Conservation (phyloP, 257 asterid species). For the Orobanche coerulescens region DNA sequence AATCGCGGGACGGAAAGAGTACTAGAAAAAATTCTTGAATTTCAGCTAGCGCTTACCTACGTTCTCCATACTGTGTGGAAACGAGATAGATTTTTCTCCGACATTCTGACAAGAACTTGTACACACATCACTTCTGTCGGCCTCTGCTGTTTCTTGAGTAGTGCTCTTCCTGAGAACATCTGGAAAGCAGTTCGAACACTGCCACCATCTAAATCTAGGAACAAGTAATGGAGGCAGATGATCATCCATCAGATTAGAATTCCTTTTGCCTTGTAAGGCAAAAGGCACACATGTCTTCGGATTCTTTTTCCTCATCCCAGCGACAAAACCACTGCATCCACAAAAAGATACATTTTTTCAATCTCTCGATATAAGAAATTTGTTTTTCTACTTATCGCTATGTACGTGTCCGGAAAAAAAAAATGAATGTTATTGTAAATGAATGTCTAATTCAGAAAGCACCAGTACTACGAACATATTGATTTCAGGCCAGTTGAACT, state of each 20-base stretch:
- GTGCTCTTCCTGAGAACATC: conserved; percentile 23
- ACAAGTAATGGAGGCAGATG: conserved; percentile 40
- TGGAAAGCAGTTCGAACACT: conserved; percentile 37
- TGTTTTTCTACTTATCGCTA: background rate
- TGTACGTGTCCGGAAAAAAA: background rate
- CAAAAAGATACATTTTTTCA: background rate
- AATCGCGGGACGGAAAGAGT: too few relatives aligned
- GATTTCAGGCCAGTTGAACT: background rate
- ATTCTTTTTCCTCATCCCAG: conserved; percentile 51
- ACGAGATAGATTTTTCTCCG: conserved; percentile 10
- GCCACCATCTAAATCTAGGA: conserved; percentile 71
- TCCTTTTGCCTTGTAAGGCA: conserved; percentile 20
- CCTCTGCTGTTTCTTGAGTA: conserved; percentile 14
- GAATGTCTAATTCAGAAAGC: background rate
- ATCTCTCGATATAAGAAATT: conserved; percentile 1
- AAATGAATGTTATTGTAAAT: background rate
- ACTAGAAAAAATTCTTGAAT: too few relatives aligned
- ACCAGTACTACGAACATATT: background rate
- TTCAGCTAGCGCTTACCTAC: conserved; percentile 26
- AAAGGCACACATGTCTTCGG: conserved; percentile 38
- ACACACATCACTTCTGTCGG: conserved; percentile 7
- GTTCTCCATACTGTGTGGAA: conserved; percentile 12
- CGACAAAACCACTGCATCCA: conserved; percentile 55
- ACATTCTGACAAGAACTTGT: conserved; percentile 19
- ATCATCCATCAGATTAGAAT: conserved; percentile 19